Percentiles rank a stretch among this genome's conserved stretches.
phyloP scores from a whole-genome alignment of 176 grass and related monocot genomes.

The Eleusine indica region DNA sequence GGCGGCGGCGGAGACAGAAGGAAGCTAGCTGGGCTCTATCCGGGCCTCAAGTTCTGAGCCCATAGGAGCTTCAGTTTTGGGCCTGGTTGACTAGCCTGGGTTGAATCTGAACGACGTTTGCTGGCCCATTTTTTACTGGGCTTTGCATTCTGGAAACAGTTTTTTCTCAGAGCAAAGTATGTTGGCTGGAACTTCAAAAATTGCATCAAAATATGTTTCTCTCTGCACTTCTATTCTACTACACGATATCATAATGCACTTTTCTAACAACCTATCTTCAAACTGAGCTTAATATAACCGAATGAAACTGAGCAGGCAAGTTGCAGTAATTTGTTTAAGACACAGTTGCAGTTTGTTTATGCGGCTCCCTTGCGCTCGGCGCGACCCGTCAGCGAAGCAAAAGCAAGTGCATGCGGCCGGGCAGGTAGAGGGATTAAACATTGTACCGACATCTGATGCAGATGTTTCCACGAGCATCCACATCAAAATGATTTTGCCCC shows the following conservation, averaged over 20 bases:
- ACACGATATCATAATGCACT: no score
- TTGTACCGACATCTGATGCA: slow-evolving; percentile 51
- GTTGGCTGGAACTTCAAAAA: no score
- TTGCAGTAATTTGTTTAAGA: background rate
- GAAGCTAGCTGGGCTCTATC: slow-evolving; percentile 26
- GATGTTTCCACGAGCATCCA: slow-evolving; percentile 54
- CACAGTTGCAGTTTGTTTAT: slow-evolving; percentile 39
- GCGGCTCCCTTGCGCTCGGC: slow-evolving; percentile 10
- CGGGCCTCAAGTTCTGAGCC: background rate
- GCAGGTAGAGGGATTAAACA: slow-evolving; percentile 35
- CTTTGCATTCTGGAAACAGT: background rate
- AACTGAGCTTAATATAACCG: background rate
- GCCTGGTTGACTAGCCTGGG: background rate
- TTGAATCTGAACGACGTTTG: background rate
- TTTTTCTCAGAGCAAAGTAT: no score
- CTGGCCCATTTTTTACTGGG: background rate
- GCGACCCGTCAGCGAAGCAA: slow-evolving; percentile 30
- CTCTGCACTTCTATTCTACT: no score
- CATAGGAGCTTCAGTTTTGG: background rate
- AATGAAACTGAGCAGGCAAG: slow-evolving; percentile 21
- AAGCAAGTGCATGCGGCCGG: background rate
- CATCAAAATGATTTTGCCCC: slow-evolving; percentile 49
- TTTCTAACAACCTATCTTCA: no score
- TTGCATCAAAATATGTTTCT: no score
- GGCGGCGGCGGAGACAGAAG: slow-evolving; percentile 10